Evolutionary conservation across 352 stramenopile species (phyloP).

Genomic region (Phytophthora citrophthora): DNA sequence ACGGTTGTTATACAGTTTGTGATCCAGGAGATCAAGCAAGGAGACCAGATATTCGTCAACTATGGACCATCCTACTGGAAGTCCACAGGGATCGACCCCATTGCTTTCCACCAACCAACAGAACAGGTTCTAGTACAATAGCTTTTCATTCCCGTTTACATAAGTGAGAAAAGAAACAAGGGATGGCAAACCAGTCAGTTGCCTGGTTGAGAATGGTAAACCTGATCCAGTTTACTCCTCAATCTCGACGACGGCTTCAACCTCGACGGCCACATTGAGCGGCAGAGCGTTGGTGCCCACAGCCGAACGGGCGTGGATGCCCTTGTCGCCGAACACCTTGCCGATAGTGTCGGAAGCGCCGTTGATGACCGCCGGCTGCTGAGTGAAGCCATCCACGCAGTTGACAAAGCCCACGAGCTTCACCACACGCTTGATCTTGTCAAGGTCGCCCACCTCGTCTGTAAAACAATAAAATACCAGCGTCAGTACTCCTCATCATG

Average conservation of each 20-base stretch:
- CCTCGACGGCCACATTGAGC: slow-evolving; percentile 96
- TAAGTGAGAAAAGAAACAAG: slow-evolving; percentile 21
- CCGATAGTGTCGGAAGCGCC: slow-evolving; percentile 94
- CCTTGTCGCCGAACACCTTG: slow-evolving; percentile 92
- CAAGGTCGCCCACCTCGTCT: slow-evolving; percentile 92
- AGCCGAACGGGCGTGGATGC: slow-evolving; percentile 92
- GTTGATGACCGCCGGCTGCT: slow-evolving; percentile 95
- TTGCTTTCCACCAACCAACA: slow-evolving; percentile 39
- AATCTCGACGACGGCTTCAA: slow-evolving; percentile 97
- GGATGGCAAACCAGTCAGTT: slow-evolving; percentile 2
- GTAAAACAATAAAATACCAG: slow-evolving; percentile 4
- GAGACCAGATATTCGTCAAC: slow-evolving; percentile 80
- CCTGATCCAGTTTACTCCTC: slow-evolving; percentile 58
- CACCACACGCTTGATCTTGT: slow-evolving; percentile 94
- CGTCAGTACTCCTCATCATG: not conserved
- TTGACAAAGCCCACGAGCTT: slow-evolving; percentile 98
- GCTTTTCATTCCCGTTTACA: slow-evolving; percentile 30
- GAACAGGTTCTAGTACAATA: slow-evolving; percentile 22
- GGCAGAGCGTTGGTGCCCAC: slow-evolving; percentile 97
- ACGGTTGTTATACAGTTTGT: slow-evolving; percentile 52
- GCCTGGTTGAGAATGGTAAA: not conserved
- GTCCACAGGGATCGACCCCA: slow-evolving; percentile 53
- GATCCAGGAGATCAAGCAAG: slow-evolving; percentile 43
- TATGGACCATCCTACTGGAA: slow-evolving; percentile 80
- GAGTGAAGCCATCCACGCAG: slow-evolving; percentile 92